Percentiles rank a stretch among this genome's conserved stretches.
These are phyloP conservation scores for Rhizopogon sp. DNA, from an alignment of 768 basidiomycete genomes.

Conservation along the genomic window DNA sequence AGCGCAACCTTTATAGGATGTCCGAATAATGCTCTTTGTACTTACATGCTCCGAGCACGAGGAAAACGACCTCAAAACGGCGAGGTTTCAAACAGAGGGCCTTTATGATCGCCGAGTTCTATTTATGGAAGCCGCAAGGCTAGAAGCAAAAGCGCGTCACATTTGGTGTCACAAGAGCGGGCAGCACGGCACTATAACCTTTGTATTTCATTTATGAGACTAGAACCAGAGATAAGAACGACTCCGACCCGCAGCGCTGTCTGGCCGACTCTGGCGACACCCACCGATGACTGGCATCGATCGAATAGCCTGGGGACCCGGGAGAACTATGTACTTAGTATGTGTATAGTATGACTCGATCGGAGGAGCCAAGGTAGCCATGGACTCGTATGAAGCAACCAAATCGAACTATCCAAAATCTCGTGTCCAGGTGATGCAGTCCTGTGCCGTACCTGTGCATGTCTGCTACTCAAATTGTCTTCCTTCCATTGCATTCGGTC, in stretches of 20 bases:
- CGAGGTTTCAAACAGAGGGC: neutral
- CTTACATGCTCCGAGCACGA: slow-evolving; percentile 6
- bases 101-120: neutral
- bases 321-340: too few relatives aligned
- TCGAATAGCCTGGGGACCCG: too few relatives aligned
- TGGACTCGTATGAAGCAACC: too few relatives aligned
- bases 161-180: neutral
- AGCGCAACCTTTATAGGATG: neutral
- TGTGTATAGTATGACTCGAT: too few relatives aligned
- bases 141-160: neutral
- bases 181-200: neutral
- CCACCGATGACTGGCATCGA: too few relatives aligned
- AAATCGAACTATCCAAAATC: too few relatives aligned
- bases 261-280: neutral
- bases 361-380: too few relatives aligned
- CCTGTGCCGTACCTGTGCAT: too few relatives aligned
- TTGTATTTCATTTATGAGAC: neutral
- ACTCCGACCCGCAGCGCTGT: too few relatives aligned
- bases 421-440: too few relatives aligned
- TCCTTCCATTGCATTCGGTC: too few relatives aligned
- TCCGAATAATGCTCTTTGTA: neutral
- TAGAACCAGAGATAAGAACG: neutral
- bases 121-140: neutral
- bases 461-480: too few relatives aligned
- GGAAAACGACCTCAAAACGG: neutral